Evolutionary conservation across 495 filamentous ascomycete species (phyloP).

Genomic region (Penicillium turbatum): DNA sequence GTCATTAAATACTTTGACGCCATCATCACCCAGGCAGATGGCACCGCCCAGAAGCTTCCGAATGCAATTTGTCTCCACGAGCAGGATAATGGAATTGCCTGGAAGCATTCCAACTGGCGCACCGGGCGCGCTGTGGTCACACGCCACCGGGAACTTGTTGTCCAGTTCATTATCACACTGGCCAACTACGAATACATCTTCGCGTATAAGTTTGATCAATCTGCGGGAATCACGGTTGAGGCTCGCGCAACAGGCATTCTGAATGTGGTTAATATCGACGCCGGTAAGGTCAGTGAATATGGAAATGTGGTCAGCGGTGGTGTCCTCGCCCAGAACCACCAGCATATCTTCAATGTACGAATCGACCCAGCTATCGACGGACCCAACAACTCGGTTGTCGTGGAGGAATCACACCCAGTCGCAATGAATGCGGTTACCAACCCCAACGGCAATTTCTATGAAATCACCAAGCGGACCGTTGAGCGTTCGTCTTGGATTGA

Average conservation of each 20-base stretch:
- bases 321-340: conserved; percentile 76
- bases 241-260: conserved; percentile 84
- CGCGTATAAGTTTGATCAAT: conserved; percentile 83
- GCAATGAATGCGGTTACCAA: conserved; percentile 68
- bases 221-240: conserved; percentile 77
- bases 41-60: conserved; percentile 50
- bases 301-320: conserved; percentile 87
- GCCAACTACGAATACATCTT: conserved; percentile 88
- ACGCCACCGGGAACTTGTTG: conserved; percentile 56
- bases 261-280: conserved; percentile 82
- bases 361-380: conserved; percentile 84
- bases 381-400: conserved; percentile 61
- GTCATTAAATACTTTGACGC: conserved; percentile 65
- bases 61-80: conserved; percentile 70
- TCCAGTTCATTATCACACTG: conserved; percentile 76
- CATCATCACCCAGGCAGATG: conserved; percentile 51
- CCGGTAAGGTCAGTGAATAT: conserved; percentile 52
- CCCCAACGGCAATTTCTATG: conserved; percentile 79
- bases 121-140: conserved; percentile 61
- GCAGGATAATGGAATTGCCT: conserved; percentile 64
- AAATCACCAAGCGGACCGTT: conserved; percentile 56
- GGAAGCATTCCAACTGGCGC: conserved; percentile 71
- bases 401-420: conserved; percentile 70
- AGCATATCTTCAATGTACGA: conserved; percentile 89
- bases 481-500: conserved; percentile 64